Conservation (phyloP, 73 alveolate genomes). For the Blepharisma japonicum region DNA sequence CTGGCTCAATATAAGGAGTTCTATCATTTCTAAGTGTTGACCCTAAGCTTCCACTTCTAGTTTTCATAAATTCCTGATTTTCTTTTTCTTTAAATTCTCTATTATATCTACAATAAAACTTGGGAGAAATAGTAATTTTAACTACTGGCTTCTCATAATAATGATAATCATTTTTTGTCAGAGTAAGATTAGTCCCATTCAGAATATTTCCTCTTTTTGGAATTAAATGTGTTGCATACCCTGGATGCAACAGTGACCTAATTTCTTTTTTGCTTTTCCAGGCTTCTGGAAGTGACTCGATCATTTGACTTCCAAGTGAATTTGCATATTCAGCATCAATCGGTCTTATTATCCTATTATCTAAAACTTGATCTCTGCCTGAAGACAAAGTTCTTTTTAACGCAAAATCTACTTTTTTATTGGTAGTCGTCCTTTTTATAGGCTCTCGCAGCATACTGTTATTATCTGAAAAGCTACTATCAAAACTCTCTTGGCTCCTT, state of each 20-base stretch:
- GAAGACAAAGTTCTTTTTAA: neutral
- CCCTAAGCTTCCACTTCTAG: constrained; percentile 26
- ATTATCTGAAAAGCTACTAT: neutral
- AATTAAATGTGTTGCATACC: neutral
- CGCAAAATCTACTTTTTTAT: neutral
- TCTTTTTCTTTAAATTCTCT: too few relatives aligned
- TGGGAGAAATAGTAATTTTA: too few relatives aligned
- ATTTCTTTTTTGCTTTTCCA: neutral
- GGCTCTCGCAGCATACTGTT: neutral
- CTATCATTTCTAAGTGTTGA: constrained; percentile 13
- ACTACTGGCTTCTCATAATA: too few relatives aligned
- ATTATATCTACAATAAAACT: too few relatives aligned
- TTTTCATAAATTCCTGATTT: neutral
- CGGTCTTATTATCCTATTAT: neutral
- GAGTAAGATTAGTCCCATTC: neutral
- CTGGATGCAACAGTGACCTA: neutral
- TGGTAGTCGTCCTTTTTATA: neutral
- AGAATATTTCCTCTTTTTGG: neutral
- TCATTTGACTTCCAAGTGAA: neutral
- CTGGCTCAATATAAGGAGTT: constrained; percentile 19
- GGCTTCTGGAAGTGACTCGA: neutral
- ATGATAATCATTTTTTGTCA: too few relatives aligned
- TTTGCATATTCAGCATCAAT: neutral
- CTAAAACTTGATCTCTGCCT: neutral
- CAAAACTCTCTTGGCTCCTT: neutral